Conservation (phyloP, 345 rosid species). For the Populus nigra region DNA sequence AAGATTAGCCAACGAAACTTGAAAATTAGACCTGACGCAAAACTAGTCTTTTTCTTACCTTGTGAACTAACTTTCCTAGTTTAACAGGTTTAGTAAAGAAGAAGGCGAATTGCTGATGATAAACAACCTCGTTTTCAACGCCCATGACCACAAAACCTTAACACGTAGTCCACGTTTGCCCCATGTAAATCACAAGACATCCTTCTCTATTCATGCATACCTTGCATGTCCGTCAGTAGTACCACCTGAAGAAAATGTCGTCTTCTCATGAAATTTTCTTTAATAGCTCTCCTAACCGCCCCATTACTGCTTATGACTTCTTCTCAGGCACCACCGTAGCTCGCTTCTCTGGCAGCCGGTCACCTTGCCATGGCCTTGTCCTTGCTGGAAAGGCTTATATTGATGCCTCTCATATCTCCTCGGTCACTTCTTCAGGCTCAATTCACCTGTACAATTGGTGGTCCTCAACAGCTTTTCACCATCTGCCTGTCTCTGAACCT, state of each 20-base stretch:
- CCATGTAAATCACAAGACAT: background rate
- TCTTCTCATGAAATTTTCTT: conserved; percentile 34
- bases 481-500: conserved; percentile 46
- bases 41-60: background rate
- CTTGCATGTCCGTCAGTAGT: background rate
- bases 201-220: background rate
- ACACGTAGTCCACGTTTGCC: background rate
- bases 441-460: conserved; percentile 48
- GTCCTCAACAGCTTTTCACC: conserved; percentile 39
- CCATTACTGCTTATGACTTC: conserved; percentile 38
- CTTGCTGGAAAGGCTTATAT: conserved; percentile 31
- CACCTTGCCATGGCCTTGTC: conserved; percentile 46
- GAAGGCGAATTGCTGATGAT: background rate
- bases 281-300: conserved; percentile 45
- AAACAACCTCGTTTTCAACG: background rate
- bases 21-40: background rate
- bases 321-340: conserved; percentile 30
- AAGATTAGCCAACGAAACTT: background rate
- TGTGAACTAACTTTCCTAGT: background rate
- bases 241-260: background rate
- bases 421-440: conserved; percentile 34
- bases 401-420: conserved; percentile 46
- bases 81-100: background rate
- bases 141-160: background rate
- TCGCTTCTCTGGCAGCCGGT: conserved; percentile 39